These are phyloP conservation scores for Hemileia vastatrix DNA, from an alignment of 1,284 basidiomycete genomes.

Conservation along the genomic window DNA sequence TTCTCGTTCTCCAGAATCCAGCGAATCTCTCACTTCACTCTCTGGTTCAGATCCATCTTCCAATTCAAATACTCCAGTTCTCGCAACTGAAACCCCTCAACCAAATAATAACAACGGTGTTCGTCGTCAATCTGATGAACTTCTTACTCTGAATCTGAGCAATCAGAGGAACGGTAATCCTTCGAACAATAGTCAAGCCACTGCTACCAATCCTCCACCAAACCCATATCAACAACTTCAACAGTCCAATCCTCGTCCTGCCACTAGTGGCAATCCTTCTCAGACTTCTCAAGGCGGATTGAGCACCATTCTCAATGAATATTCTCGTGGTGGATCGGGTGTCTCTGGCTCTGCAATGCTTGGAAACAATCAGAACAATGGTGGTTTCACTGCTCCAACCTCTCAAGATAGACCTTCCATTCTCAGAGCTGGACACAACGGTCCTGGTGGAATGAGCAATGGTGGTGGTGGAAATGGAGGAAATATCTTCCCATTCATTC, in stretches of 20 bases:
- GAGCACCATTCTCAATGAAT: background rate
- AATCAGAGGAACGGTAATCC: background rate
- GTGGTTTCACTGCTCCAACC: slow-evolving; percentile 27
- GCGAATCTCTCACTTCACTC: background rate
- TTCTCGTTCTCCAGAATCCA: background rate
- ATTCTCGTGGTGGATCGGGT: background rate
- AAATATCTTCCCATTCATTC: slow-evolving; percentile 28
- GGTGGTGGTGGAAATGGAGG: background rate
- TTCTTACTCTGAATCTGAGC: background rate
- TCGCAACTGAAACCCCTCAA: background rate
- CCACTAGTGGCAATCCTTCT: background rate
- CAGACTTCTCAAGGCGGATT: background rate
- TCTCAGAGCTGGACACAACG: slow-evolving; percentile 24
- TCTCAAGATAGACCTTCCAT: slow-evolving; percentile 9
- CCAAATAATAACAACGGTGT: slow-evolving; percentile 26
- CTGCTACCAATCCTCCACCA: background rate
- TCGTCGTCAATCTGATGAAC: slow-evolving; percentile 19
- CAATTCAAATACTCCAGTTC: background rate
- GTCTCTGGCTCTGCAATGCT: slow-evolving; percentile 32
- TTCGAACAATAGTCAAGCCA: background rate
- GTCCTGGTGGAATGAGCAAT: background rate
- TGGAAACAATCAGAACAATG: slow-evolving; percentile 25
- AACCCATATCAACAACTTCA: background rate
- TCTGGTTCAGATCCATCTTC: background rate
- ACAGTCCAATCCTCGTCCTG: background rate